Conservation (phyloP, 345 rosid genomes). For the Gossypium herbaceum region DNA sequence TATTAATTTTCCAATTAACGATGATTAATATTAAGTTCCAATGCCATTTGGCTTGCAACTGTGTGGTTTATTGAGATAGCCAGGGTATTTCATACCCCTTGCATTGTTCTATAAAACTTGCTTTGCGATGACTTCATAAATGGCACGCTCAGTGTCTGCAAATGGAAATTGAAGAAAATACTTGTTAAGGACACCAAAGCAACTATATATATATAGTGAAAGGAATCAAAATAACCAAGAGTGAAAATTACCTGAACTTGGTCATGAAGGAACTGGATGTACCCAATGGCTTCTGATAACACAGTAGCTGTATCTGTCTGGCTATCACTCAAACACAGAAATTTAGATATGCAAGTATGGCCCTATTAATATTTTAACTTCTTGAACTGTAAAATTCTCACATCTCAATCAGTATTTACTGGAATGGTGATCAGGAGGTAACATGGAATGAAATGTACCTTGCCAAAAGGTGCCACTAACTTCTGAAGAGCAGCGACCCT, state of each 20-base stretch:
- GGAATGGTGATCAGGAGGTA: slow-evolving; percentile 8
- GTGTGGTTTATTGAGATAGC: neutral
- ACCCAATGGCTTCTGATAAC: slow-evolving; percentile 58
- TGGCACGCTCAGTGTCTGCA: slow-evolving; percentile 40
- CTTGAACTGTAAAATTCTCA: neutral
- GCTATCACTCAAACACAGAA: slow-evolving; percentile 13
- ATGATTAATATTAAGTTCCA: neutral
- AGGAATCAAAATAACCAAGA: neutral
- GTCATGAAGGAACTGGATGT: slow-evolving; percentile 63
- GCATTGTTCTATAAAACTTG: slow-evolving; percentile 5
- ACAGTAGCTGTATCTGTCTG: slow-evolving; percentile 79
- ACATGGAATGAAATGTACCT: slow-evolving; percentile 30
- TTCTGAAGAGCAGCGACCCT: slow-evolving; percentile 64
- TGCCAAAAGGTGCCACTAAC: slow-evolving; percentile 74
- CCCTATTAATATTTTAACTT: slow-evolving; percentile 6
- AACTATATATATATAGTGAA: neutral
- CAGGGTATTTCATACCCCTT: slow-evolving; percentile 10
- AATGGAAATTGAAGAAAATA: neutral
- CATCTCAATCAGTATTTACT: neutral
- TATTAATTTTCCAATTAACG: neutral
- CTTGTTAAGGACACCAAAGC: neutral
- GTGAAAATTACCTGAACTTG: slow-evolving; percentile 45
- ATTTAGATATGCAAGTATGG: slow-evolving; percentile 11
- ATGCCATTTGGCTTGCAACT: neutral
- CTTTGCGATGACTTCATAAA: slow-evolving; percentile 26